Base-by-base conservation (phyloP, 176 grass and related monocot genomes). In the Avena eriantha region DNA sequence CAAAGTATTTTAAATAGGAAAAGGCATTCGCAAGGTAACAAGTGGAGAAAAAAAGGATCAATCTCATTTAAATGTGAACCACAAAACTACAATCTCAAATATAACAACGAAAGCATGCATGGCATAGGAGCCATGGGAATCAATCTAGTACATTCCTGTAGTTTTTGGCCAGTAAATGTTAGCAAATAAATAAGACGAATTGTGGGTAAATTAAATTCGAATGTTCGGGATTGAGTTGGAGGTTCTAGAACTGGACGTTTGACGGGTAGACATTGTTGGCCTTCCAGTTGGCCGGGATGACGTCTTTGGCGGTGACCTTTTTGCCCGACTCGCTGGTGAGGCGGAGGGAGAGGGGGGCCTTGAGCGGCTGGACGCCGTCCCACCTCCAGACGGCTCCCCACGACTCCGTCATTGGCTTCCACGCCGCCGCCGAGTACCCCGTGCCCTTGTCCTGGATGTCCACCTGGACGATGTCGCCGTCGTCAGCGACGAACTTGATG, bases 361-460 rank as follows among this genome's bases (percentile, higher is more conserved):
- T 64, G 73, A 95, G 76, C 4, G 56, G 22, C 14, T 36, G 72
- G 4, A 7, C 1, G 10, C 72, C 51, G 65, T 93, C 83, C 39
- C 91, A 47, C 82, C 91, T 93, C 63, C 72, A 95, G 19, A 95
- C 77, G n/a, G 88, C 88, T 3, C 93, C 91, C 93, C 91, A 89
- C 0, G 93, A 95, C 34, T 77, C 67, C 4, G 7, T 59, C 89
- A 95, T 85, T n/a, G 89, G 60, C 45, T 31, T 82, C 88, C 90
- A 95, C 68, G 14, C 24, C 19, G 69, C 29, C 29, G 29, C 29
- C 29, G 29, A 29, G 29, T 29, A 29, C 29, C 29, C 29, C 29
- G 29, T 29, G 29, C 29, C 29, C 76, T 51, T 68, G 53, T 90
- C 75, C 90, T 73, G 77, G 23, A 93, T 14, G 2, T 95, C 91